These are phyloP conservation scores for Mycogone perniciosa DNA, from an alignment of 2,329 filamentous ascomycete species.

Conservation along the genomic window DNA sequence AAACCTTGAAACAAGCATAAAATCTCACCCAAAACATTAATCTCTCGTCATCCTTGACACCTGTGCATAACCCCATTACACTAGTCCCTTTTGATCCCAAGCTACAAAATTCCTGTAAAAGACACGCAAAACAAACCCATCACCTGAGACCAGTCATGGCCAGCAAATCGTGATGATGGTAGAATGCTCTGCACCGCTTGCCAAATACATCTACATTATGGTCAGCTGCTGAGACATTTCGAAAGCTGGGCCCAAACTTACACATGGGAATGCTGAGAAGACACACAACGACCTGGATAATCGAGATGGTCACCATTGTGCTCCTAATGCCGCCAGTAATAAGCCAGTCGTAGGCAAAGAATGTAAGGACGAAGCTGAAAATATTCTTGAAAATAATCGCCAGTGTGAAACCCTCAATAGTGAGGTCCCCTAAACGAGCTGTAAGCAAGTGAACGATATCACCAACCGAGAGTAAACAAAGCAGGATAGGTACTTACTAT, in stretches of 20 bases:
- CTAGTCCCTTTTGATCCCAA: not conserved
- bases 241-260: slow-evolving; percentile 45
- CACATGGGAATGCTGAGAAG: slow-evolving; percentile 68
- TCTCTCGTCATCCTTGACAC: not conserved
- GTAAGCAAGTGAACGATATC: slow-evolving; percentile 11
- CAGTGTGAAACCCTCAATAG: slow-evolving; percentile 83
- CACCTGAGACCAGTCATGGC: slow-evolving; percentile 26
- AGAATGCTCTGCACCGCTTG: slow-evolving; percentile 70
- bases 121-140: not conserved
- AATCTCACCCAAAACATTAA: slow-evolving; percentile 9
- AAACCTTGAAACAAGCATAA: not conserved
- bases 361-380: slow-evolving; percentile 81
- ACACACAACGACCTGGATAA: slow-evolving; percentile 73
- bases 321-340: slow-evolving; percentile 53
- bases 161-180: slow-evolving; percentile 67
- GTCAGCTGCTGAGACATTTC: too few species aligned
- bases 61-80: not conserved
- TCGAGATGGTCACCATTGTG: slow-evolving; percentile 64
- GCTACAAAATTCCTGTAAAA: not conserved
- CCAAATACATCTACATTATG: slow-evolving; percentile 61
- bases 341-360: slow-evolving; percentile 79
- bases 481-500: slow-evolving; percentile 52
- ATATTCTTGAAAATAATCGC: slow-evolving; percentile 93
- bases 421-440: slow-evolving; percentile 56
- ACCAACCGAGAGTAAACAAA: not conserved